Evolutionary conservation across 164 flowering plant species (phyloP).

Genomic region (Cinnamomum micranthum): DNA sequence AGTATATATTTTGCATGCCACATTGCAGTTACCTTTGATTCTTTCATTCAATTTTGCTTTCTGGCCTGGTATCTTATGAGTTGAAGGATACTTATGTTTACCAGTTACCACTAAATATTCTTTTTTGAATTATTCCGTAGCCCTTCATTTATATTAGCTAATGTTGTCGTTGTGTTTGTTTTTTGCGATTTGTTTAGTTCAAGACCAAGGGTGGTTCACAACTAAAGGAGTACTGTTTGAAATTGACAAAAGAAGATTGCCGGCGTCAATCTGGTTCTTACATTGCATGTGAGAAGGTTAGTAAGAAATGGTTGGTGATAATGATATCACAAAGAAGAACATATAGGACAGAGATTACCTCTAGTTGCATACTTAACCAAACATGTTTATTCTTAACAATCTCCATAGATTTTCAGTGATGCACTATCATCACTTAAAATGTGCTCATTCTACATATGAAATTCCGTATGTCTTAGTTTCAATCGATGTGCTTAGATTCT

Average conservation of each 20-base stretch:
- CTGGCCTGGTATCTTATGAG: too few relatives aligned
- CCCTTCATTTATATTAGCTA: slow-evolving; percentile 2
- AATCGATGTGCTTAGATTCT: not conserved
- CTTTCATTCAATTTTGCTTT: too few relatives aligned
- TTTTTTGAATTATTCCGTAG: not conserved
- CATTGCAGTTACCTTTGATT: too few relatives aligned
- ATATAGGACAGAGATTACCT: not conserved
- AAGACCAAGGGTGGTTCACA: slow-evolving; percentile 98
- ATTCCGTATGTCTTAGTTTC: not conserved
- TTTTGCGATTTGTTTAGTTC: slow-evolving; percentile 45
- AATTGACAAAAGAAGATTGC: slow-evolving; percentile 95
- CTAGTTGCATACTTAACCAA: not conserved
- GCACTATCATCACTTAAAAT: not conserved
- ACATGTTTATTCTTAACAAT: not conserved
- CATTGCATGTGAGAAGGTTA: slow-evolving; percentile 91
- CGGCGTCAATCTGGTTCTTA: slow-evolving; percentile 71
- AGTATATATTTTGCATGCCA: too few relatives aligned
- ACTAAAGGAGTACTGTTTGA: slow-evolving; percentile 79
- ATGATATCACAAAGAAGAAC: not conserved
- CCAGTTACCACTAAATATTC: not conserved
- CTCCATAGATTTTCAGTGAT: not conserved
- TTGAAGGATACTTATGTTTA: too few relatives aligned
- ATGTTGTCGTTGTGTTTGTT: slow-evolving; percentile 10
- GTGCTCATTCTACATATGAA: not conserved
- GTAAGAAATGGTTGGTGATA: slow-evolving; percentile 8